These are phyloP conservation scores for Paragyromitra xinjiangensis DNA, from an alignment of 495 filamentous ascomycete genomes.

Conservation along the genomic window DNA sequence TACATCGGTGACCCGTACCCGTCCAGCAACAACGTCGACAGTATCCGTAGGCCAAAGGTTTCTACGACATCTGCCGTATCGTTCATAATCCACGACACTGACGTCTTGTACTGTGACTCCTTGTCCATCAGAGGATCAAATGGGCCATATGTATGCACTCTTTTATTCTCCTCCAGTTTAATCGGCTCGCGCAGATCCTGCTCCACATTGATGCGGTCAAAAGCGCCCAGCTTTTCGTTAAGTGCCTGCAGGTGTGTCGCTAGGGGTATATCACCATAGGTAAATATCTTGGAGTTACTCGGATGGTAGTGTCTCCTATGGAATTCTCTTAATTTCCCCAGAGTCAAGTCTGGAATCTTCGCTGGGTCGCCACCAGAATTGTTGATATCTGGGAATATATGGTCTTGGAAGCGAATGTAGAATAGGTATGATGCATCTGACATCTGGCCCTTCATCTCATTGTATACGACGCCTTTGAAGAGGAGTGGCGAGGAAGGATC, in stretches of 20 bases:
- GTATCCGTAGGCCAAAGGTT: constrained; percentile 80
- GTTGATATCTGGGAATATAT: constrained; percentile 90
- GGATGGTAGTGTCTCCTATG: constrained; percentile 94
- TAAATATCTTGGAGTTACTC: constrained; percentile 92
- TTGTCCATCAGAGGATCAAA: constrained; percentile 86
- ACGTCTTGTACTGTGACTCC: constrained; percentile 90
- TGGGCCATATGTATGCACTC: constrained; percentile 78
- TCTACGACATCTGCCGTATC: constrained; percentile 82
- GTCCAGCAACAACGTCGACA: constrained; percentile 84
- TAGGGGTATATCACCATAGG: constrained; percentile 93
- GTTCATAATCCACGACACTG: constrained; percentile 89
- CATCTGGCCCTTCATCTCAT: constrained; percentile 99
- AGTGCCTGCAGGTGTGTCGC: constrained; percentile 80
- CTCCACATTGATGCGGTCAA: constrained; percentile 74
- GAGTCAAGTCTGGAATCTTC: constrained; percentile 93
- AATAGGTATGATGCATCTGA: constrained; percentile 96
- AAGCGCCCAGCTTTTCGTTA: constrained; percentile 73
- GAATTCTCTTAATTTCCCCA: constrained; percentile 83
- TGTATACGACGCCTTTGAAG: constrained; percentile 99
- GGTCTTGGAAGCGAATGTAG: constrained; percentile 92
- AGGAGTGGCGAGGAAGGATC: constrained; percentile 71
- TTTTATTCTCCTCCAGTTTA: constrained; percentile 70
- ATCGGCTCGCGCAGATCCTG: constrained; percentile 78
- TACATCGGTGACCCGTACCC: constrained; percentile 97
- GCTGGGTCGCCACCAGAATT: constrained; percentile 96